Base-by-base conservation (phyloP, 192 early-diverging fungal genomes). In the Podila horticola region DNA sequence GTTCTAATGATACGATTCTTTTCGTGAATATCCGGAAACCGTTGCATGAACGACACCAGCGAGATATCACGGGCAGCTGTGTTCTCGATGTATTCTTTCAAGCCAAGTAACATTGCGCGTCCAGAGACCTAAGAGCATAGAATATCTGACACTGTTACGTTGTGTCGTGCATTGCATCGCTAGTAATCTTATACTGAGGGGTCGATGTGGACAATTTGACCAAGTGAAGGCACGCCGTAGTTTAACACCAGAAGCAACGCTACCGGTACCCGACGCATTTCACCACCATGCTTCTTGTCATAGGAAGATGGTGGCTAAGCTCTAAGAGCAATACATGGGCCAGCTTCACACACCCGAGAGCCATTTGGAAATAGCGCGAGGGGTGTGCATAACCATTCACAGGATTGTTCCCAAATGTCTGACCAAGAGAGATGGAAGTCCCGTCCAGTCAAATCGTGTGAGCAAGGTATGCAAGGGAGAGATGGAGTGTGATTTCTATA, bases 241-340 rank as follows among this genome's bases (percentile, higher is more conserved):
- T 74, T 74, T 62, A 74, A 67, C 64, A 74, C 72, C 58, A 17
- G 72, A 74, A 74, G 72, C 65, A 61, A 67, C 72, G 59, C 72
- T 74, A 67, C 72, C 49, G 58, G 72, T 62, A 74, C 72, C 64
- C 72, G 72, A 74, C 72, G 65, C 65, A 74, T 67, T 67, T 74
- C 72, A 62, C 72, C 72, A 74, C 48, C 72, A 74, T 67, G 48
- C 58, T 28, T 67, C 72, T 74, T 67, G 72, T 74, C 64, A 74
- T 74, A 33, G 58, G 72, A 66, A 67, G 72, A 74, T 62, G 64
- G 58, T 62, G 33, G 72, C 72, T 74, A 67, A 74, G 72, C 72
- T 67, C 72, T 34, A 74, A 74, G 65, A 62, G 72, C 72, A 67
- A 52, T 74, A 74, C 72, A 65, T 74, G 72, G 72, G 72, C 72